Evolutionary conservation across 345 rosid species (phyloP), one percentile per base, ranked within the genome.

Genomic region (Reutealis trisperma): DNA sequence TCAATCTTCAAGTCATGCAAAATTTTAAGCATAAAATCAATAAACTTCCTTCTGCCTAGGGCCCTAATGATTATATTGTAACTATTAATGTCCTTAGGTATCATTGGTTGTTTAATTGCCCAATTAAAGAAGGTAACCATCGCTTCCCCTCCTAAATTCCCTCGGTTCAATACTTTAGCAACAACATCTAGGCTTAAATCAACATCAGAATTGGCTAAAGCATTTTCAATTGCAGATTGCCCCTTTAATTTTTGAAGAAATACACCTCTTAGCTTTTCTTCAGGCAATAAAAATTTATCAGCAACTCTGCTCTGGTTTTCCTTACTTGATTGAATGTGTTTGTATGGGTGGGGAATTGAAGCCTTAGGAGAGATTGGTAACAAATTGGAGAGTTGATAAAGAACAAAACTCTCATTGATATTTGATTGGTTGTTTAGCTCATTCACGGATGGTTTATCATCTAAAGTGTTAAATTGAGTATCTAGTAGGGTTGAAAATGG

Each of bases 191-290:
- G 55, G 75, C 86, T 87, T 82, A 95, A 77, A 66, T 76, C 85
- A 25, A 89, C 85, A 19, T 86, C 82, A 27, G 83, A 87, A 70
- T 83, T 83, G 4, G 73, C 75, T 74, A 95, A 81, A 65, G 91
- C 89, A 52, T 71, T 74, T 34, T 88, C 89, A 62, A 87, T 63
- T 3, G 91, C 94, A 42, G 79, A 77, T 80, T 75, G 86, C 0
- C 98, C 91, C 22, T 71, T 88, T 78, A 89, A 32, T 54, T 89
- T 95, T 70, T 90, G 98, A 72, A 91, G 90, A 84, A 95, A 93
- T 65, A 93, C 91, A n/a, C 99, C 97, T 81, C 96, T 86, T 51
- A 93, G 72, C 82, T 83, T 88, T 68, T 95, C 98, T 57, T 90
- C 98, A 0, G 98, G 93, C 30, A 75, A 83, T 61, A 95, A 71